These are phyloP conservation scores for Colletotrichum higginsianum DNA, from an alignment of 2,329 filamentous ascomycete genomes.

Conservation along the genomic window DNA sequence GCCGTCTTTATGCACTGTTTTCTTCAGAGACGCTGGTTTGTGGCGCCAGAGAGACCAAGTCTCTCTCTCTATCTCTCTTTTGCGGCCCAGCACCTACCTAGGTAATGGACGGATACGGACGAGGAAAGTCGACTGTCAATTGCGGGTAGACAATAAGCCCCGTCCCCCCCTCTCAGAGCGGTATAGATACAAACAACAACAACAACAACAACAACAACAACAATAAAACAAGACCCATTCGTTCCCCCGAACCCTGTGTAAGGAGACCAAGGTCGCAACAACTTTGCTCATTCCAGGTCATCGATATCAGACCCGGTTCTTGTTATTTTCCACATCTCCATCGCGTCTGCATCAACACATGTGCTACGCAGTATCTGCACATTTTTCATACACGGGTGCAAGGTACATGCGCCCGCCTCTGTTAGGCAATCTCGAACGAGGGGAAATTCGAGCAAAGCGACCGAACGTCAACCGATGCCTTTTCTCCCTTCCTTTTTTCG, in stretches of 20 bases:
- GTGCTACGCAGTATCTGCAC: neutral
- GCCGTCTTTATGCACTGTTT: conserved; percentile 36
- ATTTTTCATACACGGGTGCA: neutral
- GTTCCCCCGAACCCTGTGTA: neutral
- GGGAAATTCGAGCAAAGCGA: neutral
- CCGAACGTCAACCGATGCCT: conserved; percentile 19
- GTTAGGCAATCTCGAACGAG: conserved; percentile 22
- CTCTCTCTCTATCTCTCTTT: neutral
- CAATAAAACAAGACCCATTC: neutral
- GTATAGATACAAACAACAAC: neutral
- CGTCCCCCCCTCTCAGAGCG: neutral
- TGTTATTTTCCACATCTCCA: conserved; percentile 3
- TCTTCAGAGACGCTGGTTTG: conserved; percentile 41
- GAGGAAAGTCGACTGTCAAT: neutral
- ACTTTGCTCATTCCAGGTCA: neutral
- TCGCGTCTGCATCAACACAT: neutral
- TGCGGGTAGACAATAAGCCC: conserved; percentile 8
- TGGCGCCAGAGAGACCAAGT: conserved; percentile 20
- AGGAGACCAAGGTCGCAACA: conserved; percentile 1
- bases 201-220: neutral
- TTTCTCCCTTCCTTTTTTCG: neutral
- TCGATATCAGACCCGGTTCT: neutral
- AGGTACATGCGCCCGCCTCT: neutral
- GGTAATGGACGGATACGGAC: conserved; percentile 3
- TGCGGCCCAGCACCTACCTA: neutral